phyloP scores from a whole-genome alignment of 495 filamentous ascomycete genomes.

The Saxophila tyrrhenica region DNA sequence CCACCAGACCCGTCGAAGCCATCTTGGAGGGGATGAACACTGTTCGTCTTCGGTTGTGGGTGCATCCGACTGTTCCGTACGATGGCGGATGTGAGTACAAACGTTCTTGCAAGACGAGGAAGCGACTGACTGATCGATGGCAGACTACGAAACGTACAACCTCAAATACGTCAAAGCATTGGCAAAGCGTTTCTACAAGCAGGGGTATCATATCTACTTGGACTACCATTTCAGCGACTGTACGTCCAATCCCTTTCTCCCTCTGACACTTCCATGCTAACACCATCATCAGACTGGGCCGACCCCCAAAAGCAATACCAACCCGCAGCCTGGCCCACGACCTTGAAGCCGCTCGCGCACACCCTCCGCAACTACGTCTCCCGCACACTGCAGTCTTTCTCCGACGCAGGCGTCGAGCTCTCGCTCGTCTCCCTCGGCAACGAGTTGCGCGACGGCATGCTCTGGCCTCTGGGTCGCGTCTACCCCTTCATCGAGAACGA shows the following conservation, averaged over 20 bases:
- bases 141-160: constrained; percentile 20
- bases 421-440: constrained; percentile 34
- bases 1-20: constrained; percentile 29
- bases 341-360: constrained; percentile 18
- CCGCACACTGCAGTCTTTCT: constrained; percentile 30
- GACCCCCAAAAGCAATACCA: constrained; percentile 32
- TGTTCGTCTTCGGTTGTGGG: constrained; percentile 26
- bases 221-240: constrained; percentile 12
- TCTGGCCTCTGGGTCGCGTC: constrained; percentile 34
- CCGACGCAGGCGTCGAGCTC: constrained; percentile 26
- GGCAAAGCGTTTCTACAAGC: constrained; percentile 26
- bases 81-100: constrained; percentile 8
- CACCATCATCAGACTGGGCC: constrained; percentile 24
- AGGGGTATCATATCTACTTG: constrained; percentile 28
- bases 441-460: constrained; percentile 37
- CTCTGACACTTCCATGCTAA: too few species aligned
- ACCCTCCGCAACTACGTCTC: constrained; percentile 31
- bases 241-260: not conserved
- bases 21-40: constrained; percentile 35
- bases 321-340: constrained; percentile 25
- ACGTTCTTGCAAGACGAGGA: not conserved
- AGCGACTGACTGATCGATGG: not conserved
- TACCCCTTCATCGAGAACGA: constrained; percentile 25
- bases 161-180: constrained; percentile 23
- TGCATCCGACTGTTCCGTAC: constrained; percentile 11